phyloP scores from a whole-genome alignment of 2,329 filamentous ascomycete species.

The Chaetomiaceae sp. region DNA sequence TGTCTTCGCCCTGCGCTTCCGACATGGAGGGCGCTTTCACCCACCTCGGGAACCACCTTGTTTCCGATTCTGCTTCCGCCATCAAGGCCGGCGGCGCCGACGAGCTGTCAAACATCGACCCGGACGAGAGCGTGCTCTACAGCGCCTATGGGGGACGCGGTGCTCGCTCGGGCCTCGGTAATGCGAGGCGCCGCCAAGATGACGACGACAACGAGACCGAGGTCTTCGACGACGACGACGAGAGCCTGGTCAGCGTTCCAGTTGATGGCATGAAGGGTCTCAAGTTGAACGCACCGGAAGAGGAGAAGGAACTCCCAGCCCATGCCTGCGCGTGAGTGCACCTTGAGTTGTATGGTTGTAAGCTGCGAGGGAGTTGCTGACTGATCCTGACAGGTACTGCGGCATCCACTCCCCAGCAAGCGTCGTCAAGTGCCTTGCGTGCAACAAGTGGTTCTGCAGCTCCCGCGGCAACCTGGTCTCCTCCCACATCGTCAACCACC shows the following conservation, averaged over 20 bases:
- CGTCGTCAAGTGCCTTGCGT: conserved; percentile 92
- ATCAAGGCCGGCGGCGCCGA: conserved; percentile 85
- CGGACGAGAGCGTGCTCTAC: conserved; percentile 78
- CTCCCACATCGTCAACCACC: conserved; percentile 96
- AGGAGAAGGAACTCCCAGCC: conserved; percentile 84
- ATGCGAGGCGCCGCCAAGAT: conserved; percentile 56
- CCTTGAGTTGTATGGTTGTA: no score
- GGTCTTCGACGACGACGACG: conserved; percentile 76
- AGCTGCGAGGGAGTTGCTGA: conserved; percentile 8
- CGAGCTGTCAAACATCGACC: conserved; percentile 64
- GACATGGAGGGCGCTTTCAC: conserved; percentile 83
- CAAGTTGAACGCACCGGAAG: conserved; percentile 58
- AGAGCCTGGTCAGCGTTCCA: conserved; percentile 72
- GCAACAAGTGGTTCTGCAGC: conserved; percentile 99
- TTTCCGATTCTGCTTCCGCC: conserved; percentile 76
- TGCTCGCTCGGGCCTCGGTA: conserved; percentile 46
- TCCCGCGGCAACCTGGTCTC: conserved; percentile 94
- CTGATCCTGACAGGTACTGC: conserved; percentile 65
- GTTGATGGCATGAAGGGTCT: conserved; percentile 69
- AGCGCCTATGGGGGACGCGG: conserved; percentile 59
- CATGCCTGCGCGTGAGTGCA: conserved; percentile 89
- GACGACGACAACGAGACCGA: conserved; percentile 90
- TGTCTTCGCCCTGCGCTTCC: conserved; percentile 29
- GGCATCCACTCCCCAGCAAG: conserved; percentile 94
- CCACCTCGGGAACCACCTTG: conserved; percentile 79